phyloP scores from a whole-genome alignment of 176 grass and related monocot genomes.

The Zoysia pacifica region DNA sequence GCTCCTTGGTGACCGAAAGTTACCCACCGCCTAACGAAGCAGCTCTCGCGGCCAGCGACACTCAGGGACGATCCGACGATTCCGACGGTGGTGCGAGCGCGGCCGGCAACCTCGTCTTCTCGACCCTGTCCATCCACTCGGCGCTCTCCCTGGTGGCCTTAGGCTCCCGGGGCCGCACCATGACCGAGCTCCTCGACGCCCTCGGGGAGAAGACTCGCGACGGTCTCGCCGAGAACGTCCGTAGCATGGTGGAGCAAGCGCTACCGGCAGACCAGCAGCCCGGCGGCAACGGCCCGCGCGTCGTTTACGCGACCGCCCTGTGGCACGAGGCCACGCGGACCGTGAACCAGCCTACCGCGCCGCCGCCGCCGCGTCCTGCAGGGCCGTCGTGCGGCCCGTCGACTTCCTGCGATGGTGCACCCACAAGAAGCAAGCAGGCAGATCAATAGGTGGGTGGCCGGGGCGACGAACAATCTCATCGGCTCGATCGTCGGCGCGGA shows the following conservation, averaged over 20 bases:
- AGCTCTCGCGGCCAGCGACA: neutral
- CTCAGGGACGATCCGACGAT: neutral
- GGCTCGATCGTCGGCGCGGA: no score
- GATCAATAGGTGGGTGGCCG: neutral
- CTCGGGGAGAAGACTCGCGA: neutral
- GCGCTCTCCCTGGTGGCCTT: neutral
- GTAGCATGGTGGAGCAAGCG: neutral
- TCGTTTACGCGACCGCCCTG: neutral
- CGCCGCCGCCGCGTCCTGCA: neutral
- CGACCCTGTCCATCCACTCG: neutral
- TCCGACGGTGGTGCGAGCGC: no score
- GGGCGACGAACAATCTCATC: neutral
- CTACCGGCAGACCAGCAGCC: neutral
- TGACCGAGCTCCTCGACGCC: neutral
- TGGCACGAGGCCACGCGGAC: neutral
- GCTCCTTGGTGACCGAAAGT: neutral
- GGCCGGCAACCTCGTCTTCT: neutral
- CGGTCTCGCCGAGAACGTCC: neutral
- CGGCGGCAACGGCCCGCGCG: neutral
- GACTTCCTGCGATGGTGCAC: neutral
- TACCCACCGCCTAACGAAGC: neutral
- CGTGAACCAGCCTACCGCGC: neutral
- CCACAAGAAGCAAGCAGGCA: neutral
- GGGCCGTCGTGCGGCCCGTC: neutral
- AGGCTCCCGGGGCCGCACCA: neutral